Conservation (phyloP, 495 filamentous ascomycete genomes). For the Trichocladium uniseriatum region DNA sequence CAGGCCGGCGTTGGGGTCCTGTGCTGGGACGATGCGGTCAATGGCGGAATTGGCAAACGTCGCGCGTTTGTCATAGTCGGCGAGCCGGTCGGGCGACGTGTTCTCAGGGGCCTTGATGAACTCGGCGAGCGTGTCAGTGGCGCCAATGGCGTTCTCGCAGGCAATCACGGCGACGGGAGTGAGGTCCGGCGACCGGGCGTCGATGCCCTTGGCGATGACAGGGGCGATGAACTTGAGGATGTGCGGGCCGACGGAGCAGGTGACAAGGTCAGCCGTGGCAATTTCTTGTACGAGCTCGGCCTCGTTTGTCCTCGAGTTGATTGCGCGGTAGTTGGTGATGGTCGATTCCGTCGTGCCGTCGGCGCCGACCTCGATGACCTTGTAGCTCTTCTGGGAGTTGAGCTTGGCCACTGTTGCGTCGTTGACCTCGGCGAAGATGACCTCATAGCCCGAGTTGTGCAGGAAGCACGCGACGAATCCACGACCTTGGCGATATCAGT, state of each 20-base stretch:
- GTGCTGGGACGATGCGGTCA: conserved; percentile 90
- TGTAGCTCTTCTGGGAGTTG: conserved; percentile 66
- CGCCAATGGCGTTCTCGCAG: conserved; percentile 93
- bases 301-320: conserved; percentile 84
- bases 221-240: conserved; percentile 94
- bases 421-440: conserved; percentile 92
- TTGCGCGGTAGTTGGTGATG: conserved; percentile 89
- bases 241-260: conserved; percentile 92
- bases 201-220: conserved; percentile 84
- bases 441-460: conserved; percentile 78
- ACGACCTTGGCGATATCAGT: conserved; percentile 30
- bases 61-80: conserved; percentile 53
- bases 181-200: conserved; percentile 53
- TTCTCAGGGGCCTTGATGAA: conserved; percentile 68
- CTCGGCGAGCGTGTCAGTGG: conserved; percentile 71
- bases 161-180: conserved; percentile 84
- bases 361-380: conserved; percentile 84
- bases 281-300: conserved; percentile 75
- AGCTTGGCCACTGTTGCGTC: conserved; percentile 66
- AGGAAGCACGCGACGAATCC: conserved; percentile 59
- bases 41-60: conserved; percentile 95
- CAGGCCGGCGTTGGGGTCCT: conserved; percentile 66
- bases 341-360: conserved; percentile 71
- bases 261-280: conserved; percentile 76
- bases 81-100: conserved; percentile 50